Evolutionary conservation across 306 rosid species (phyloP).

Genomic region (Albizia julibrissin): DNA sequence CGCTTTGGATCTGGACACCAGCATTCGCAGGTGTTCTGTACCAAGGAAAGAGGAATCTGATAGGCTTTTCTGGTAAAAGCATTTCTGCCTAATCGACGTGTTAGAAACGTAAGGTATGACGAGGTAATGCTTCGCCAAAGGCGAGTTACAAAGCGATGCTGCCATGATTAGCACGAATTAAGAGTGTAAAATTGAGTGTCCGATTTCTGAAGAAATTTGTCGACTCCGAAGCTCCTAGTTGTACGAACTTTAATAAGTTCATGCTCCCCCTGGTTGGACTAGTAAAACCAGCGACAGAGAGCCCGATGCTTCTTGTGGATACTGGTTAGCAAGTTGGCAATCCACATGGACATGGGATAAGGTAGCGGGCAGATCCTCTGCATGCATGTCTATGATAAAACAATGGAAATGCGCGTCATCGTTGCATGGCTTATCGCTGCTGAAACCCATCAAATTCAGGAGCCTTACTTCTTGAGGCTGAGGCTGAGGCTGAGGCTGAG

Average conservation of each 20-base stretch:
- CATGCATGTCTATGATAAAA: neutral
- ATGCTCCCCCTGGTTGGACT: neutral
- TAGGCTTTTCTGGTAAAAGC: constrained; percentile 37
- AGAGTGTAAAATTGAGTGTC: constrained; percentile 6
- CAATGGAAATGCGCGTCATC: neutral
- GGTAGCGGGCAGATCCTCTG: neutral
- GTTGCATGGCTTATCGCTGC: neutral
- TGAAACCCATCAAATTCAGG: neutral
- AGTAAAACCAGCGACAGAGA: neutral
- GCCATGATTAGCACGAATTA: constrained; percentile 45
- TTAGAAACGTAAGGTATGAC: constrained; percentile 48
- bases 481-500: neutral
- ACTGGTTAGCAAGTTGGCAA: neutral
- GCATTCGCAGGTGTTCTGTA: constrained; percentile 27
- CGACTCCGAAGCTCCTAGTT: constrained; percentile 11
- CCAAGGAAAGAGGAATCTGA: constrained; percentile 41
- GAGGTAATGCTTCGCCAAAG: constrained; percentile 36
- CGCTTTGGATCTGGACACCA: constrained; percentile 35
- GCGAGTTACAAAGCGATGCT: constrained; percentile 44
- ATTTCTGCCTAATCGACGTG: constrained; percentile 23
- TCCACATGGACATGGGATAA: constrained; percentile 1
- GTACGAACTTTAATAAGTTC: neutral
- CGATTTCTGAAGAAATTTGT: neutral
- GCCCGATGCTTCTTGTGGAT: neutral
- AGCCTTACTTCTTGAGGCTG: neutral